Percentiles rank a stretch among this genome's conserved stretches.
Evolutionary conservation across 2,329 filamentous ascomycete species (phyloP).

Genomic region (Fusarium burgessii): DNA sequence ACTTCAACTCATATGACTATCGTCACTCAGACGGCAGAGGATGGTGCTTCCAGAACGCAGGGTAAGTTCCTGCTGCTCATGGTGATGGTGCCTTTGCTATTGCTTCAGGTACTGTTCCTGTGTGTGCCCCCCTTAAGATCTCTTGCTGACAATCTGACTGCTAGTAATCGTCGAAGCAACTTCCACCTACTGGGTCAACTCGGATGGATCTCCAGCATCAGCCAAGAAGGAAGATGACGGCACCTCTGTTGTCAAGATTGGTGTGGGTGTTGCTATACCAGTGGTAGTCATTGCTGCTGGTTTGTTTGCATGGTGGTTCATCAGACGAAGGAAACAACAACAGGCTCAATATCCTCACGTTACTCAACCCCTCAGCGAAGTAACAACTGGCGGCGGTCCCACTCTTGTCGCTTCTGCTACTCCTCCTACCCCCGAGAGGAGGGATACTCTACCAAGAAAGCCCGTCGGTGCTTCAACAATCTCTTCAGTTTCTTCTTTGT

Average conservation of each 20-base stretch:
- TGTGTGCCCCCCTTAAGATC: background rate
- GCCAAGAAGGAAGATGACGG: conserved; percentile 9
- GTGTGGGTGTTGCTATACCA: conserved; percentile 36
- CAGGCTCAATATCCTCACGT: background rate
- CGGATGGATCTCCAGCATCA: conserved; percentile 37
- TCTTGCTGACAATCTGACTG: conserved; percentile 5
- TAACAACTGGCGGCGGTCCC: conserved; percentile 2
- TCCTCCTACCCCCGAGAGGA: conserved; percentile 20
- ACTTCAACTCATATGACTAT: conserved; percentile 44
- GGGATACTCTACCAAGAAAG: conserved; percentile 29
- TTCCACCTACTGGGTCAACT: conserved; percentile 40
- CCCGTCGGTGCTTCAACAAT: conserved; percentile 32
- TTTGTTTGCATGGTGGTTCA: conserved; percentile 31
- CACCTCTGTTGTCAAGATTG: conserved; percentile 35
- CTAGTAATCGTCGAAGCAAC: conserved; percentile 44
- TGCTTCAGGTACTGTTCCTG: conserved; percentile 47
- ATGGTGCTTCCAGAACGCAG: conserved; percentile 40
- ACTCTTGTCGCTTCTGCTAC: background rate
- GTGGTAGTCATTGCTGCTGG: conserved; percentile 20
- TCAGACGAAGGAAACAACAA: conserved; percentile 28
- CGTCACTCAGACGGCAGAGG: conserved; percentile 44
- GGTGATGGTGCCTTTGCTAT: conserved; percentile 41
- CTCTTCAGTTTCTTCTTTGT: conserved; percentile 37
- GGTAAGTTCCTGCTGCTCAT: conserved; percentile 49
- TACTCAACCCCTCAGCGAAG: conserved; percentile 28